These are phyloP conservation scores for Chloranthus sessilifolius DNA, from an alignment of 164 flowering plant species.

Conservation along the genomic window DNA sequence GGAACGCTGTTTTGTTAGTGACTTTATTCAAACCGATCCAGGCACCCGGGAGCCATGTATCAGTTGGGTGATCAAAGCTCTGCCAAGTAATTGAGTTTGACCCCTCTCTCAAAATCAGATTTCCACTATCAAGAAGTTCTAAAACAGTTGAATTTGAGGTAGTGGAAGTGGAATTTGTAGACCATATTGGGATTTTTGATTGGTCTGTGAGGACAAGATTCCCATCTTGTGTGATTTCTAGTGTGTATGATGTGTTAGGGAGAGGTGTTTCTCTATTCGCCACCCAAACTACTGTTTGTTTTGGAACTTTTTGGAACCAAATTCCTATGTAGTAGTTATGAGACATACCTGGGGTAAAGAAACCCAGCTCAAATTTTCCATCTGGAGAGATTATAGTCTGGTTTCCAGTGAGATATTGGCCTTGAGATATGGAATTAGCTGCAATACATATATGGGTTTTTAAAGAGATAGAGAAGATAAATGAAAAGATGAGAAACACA, in stretches of 20 bases:
- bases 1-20: constrained; percentile 1
- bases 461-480: not conserved
- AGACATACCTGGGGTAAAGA: constrained; percentile 14
- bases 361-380: constrained; percentile 12
- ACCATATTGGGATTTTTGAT: constrained; percentile 9
- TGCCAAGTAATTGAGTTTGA: constrained; percentile 9
- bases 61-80: constrained; percentile 19
- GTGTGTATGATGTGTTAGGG: not conserved
- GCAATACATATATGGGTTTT: not conserved
- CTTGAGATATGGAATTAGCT: constrained; percentile 8
- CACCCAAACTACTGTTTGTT: constrained; percentile 13
- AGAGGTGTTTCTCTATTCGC: constrained; percentile 21
- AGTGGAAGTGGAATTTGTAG: constrained; percentile 5
- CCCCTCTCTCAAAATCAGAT: constrained; percentile 23
- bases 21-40: constrained; percentile 8
- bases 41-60: constrained; percentile 16
- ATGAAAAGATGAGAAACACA: no score
- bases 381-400: constrained; percentile 10
- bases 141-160: constrained; percentile 3
- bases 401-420: constrained; percentile 12
- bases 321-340: constrained; percentile 13
- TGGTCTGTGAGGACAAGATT: constrained; percentile 11
- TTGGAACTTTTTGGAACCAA: constrained; percentile 15
- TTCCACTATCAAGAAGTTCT: constrained; percentile 20
- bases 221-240: constrained; percentile 17